Evolutionary conservation across 495 filamentous ascomycete species (phyloP).

Genomic region (Podospora appendiculata): DNA sequence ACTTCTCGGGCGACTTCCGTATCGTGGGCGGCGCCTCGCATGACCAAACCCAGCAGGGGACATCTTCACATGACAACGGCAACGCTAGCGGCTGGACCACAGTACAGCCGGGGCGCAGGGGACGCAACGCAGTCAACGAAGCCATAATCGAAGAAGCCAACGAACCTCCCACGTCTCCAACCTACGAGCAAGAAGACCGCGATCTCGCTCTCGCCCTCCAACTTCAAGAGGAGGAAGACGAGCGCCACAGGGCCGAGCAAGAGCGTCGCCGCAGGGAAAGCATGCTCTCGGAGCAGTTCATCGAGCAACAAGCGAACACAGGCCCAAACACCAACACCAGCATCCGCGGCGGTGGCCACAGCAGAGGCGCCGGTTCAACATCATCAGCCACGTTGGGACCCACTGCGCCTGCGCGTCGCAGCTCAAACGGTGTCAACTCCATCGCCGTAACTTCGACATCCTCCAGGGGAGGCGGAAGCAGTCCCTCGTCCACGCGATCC

Average conservation of each 20-base stretch:
- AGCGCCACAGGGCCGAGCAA: constrained; percentile 47
- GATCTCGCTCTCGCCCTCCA: constrained; percentile 74
- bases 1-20: constrained; percentile 86
- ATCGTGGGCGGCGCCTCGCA: constrained; percentile 54
- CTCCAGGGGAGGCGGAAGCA: background rate
- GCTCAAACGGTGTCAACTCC: constrained; percentile 10
- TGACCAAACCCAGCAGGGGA: constrained; percentile 4
- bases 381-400: background rate
- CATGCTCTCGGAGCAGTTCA: constrained; percentile 46
- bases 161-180: constrained; percentile 28
- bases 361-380: constrained; percentile 5
- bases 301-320: constrained; percentile 42
- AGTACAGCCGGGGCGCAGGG: background rate
- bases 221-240: constrained; percentile 77
- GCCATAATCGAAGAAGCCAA: constrained; percentile 12
- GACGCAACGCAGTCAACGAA: background rate
- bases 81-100: constrained; percentile 4
- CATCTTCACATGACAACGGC: background rate
- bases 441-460: constrained; percentile 9
- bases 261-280: constrained; percentile 41
- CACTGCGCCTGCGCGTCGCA: constrained; percentile 5
- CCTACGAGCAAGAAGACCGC: constrained; percentile 62
- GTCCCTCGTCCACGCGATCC: background rate
- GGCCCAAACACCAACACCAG: background rate
- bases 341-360: constrained; percentile 6